Base-by-base conservation (phyloP, 306 rosid species). In the Quercus glauca region DNA sequence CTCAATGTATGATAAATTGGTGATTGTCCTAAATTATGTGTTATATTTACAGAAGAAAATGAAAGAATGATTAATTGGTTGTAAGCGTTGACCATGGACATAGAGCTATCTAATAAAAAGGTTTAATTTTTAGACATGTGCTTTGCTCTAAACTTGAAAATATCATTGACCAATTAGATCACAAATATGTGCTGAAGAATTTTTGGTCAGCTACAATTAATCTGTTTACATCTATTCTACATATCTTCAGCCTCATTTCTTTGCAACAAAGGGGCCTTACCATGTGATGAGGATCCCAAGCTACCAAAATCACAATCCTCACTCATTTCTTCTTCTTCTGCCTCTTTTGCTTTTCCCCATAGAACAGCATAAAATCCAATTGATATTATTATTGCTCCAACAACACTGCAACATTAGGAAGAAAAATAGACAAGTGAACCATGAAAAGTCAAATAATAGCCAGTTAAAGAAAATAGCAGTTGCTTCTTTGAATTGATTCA, bases 301-400 rank as follows among this genome's bases (percentile, higher is more conserved):
- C 71, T 73, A 57, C 31, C 11, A 20, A 56, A 25, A 9, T 37
- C 83, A 61, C 14, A 26, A 18, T 73, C 78, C 35, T 31, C 81
- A 71, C 51, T 37, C 29, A 19, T 79, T 63, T 53, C 52, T 43
- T 53, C 57, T 28, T 15, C 41, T 63, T 49, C 17, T 6, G 71
- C 88, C 52, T 76, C 79, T 41, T 82, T 63, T 41, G 77, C 71
- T 56, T 76, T 85, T 25, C 84, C 84, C 86, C 84, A 85, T 35
- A 85, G 28, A 20, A 76, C 80, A 51, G 80, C 89, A 73, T 79
- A 82, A 76, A 85, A 76, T 14, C 89, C 86, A 67, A 85, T 6
- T 55, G 84, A 73, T 3, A 86, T 35, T 8, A 78, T 26, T 25
- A 51, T 18, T 59, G 84, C 86, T 73, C 90, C 87, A 76, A 87